Conservation (phyloP, 1,284 basidiomycete species). For the Irpex sp. region DNA sequence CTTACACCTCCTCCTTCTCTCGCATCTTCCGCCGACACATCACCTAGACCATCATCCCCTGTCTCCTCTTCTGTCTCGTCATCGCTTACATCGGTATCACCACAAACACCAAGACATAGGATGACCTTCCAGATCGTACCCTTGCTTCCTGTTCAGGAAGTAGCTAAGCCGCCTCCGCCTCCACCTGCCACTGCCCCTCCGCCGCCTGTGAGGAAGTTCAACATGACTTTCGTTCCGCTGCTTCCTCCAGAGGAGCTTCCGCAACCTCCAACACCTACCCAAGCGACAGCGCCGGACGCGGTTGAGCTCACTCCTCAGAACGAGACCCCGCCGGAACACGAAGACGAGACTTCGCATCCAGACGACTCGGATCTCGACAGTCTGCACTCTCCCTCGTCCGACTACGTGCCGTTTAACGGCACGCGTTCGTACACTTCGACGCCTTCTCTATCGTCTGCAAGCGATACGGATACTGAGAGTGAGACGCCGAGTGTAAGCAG, state of each 20-base stretch:
- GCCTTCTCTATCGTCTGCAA: conserved; percentile 14
- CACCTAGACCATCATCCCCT: conserved; percentile 7
- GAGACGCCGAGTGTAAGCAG: conserved; percentile 25
- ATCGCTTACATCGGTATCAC: not conserved
- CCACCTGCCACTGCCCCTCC: conserved; percentile 11
- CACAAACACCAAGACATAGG: conserved; percentile 12
- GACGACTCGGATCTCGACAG: conserved; percentile 16
- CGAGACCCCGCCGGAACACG: conserved; percentile 8
- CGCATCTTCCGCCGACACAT: conserved; percentile 4
- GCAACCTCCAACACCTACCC: conserved; percentile 1
- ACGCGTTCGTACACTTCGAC: conserved; percentile 11
- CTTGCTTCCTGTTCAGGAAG: conserved; percentile 23
- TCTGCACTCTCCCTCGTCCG: not conserved
- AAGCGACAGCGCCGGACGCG: not conserved
- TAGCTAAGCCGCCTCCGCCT: conserved; percentile 10
- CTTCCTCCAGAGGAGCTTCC: conserved; percentile 16
- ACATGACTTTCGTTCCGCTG: conserved; percentile 28
- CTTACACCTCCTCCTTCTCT: not conserved
- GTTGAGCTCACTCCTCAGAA: conserved; percentile 9
- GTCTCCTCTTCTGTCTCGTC: conserved; percentile 1
- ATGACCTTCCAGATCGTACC: conserved; percentile 25
- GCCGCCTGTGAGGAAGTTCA: conserved; percentile 20
- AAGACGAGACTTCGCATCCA: conserved; percentile 4
- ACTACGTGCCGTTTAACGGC: conserved; percentile 2
- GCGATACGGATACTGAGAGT: conserved; percentile 25